Percentiles rank a stretch among this genome's conserved stretches.
These are phyloP conservation scores for Penicillium longicatenatum DNA, from an alignment of 495 filamentous ascomycete species.

Conservation along the genomic window DNA sequence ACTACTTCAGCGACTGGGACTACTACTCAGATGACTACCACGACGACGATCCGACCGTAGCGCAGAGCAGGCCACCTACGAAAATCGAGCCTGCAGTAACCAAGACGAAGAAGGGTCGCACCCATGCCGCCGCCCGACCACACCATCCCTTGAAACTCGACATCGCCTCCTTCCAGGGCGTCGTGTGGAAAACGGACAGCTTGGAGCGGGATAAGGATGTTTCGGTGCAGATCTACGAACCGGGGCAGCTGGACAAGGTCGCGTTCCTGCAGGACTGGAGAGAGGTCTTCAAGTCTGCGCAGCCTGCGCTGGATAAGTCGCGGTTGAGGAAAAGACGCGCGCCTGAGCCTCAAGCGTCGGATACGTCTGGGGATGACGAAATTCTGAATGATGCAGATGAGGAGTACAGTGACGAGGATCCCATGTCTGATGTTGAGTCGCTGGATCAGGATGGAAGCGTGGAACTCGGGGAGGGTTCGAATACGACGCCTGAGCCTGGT, in stretches of 20 bases:
- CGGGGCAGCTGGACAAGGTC: slow-evolving; percentile 43
- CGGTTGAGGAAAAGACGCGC: slow-evolving; percentile 20
- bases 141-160: slow-evolving; percentile 20
- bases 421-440: slow-evolving; percentile 24
- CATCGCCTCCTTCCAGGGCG: slow-evolving; percentile 37
- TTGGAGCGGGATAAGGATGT: slow-evolving; percentile 29
- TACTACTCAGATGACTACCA: slow-evolving; percentile 54
- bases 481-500: slow-evolving; percentile 23
- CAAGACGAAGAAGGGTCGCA: slow-evolving; percentile 1
- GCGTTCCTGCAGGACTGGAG: slow-evolving; percentile 54
- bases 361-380: slow-evolving; percentile 5
- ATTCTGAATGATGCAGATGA: slow-evolving; percentile 14
- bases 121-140: not conserved
- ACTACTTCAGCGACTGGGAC: slow-evolving; percentile 53
- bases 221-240: slow-evolving; percentile 38
- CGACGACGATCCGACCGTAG: slow-evolving; percentile 46
- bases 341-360: not conserved
- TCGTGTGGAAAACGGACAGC: slow-evolving; percentile 40
- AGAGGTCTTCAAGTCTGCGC: slow-evolving; percentile 47
- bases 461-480: slow-evolving; percentile 25
- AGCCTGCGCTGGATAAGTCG: slow-evolving; percentile 36
- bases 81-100: not conserved
- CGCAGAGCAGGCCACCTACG: slow-evolving; percentile 14
- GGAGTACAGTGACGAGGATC: slow-evolving; percentile 13
- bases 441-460: slow-evolving; percentile 13